Evolutionary conservation across 139 green algal genomes (phyloP).

Genomic region (Chlorella sp.): DNA sequence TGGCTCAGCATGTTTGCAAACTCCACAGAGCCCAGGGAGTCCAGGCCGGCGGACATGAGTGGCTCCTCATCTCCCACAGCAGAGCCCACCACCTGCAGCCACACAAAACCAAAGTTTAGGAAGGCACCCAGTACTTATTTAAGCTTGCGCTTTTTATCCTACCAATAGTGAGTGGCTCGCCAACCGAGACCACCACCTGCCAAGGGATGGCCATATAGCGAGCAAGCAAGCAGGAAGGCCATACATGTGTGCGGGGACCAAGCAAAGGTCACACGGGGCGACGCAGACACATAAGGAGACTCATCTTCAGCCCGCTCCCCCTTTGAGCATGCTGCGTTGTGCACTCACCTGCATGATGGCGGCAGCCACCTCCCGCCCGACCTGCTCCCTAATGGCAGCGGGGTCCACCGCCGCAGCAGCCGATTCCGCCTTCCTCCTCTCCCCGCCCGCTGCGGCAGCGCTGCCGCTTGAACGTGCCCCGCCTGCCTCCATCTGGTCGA

Average conservation of each 20-base stretch:
- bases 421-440: not conserved
- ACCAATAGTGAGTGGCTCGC: no score
- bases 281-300: no score
- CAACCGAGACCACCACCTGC: no score
- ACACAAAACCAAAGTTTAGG: no score
- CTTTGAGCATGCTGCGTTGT: no score
- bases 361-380: conserved; percentile 35
- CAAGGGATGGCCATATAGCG: no score
- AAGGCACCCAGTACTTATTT: no score
- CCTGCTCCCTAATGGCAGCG: conserved; percentile 22
- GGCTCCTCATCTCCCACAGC: conserved; percentile 52
- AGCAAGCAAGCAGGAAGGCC: no score
- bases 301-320: no score
- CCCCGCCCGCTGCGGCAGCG: not conserved
- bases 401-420: conserved; percentile 15
- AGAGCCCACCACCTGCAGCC: conserved; percentile 41
- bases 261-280: no score
- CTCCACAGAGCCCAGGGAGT: conserved; percentile 65
- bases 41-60: conserved; percentile 72
- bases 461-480: not conserved
- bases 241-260: no score
- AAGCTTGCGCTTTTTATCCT: no score
- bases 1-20: conserved; percentile 76
- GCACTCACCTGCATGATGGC: conserved; percentile 39
- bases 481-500: not conserved